Conservation (phyloP, 345 rosid genomes). For the Linum lewisii region DNA sequence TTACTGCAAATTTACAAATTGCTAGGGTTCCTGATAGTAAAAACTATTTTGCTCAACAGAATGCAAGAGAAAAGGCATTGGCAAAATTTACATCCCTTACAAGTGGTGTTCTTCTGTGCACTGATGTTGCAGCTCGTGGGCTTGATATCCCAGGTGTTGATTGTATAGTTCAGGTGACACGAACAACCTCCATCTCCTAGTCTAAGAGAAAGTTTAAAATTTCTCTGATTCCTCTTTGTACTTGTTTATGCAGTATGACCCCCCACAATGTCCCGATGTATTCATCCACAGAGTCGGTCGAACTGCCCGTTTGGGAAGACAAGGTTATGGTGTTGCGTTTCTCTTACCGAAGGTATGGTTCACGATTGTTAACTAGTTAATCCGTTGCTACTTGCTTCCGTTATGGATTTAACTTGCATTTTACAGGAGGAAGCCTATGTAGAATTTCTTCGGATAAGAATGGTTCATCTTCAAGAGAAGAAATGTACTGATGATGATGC, state of each 20-base stretch:
- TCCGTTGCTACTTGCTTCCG: not conserved
- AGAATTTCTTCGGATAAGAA: conserved; percentile 59
- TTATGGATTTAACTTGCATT: conserved; percentile 5
- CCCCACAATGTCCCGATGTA: conserved; percentile 88
- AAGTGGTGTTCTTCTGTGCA: conserved; percentile 73
- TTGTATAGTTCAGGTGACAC: conserved; percentile 73
- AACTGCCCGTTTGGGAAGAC: conserved; percentile 82
- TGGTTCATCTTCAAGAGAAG: conserved; percentile 66
- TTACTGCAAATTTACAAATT: not conserved
- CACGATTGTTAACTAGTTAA: not conserved
- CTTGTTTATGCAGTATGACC: conserved; percentile 56
- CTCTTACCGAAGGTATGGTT: conserved; percentile 60
- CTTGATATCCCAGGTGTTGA: conserved; percentile 92
- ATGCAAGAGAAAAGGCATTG: conserved; percentile 72
- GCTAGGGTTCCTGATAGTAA: conserved; percentile 14
- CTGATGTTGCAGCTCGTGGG: conserved; percentile 97
- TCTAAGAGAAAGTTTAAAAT: not conserved
- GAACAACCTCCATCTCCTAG: not conserved
- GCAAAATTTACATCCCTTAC: conserved; percentile 67
- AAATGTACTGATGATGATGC: conserved; percentile 37
- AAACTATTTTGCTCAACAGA: conserved; percentile 24
- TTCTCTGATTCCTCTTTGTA: not conserved
- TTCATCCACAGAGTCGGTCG: conserved; percentile 89
- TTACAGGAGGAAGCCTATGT: conserved; percentile 85
- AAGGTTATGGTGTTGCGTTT: conserved; percentile 65